Conservation (phyloP, 345 rosid genomes). For the rapeseed (Brassica napus) region Da-Ae NC_063436.1:6479501-6480000, state of each 20-base stretch:
- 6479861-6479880: background rate
- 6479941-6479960: conserved; percentile 77
- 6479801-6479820: conserved; percentile 97
- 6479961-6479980: conserved; percentile 77
- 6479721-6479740: conserved; percentile 95
- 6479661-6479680: conserved; percentile 79
- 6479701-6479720: conserved; percentile 82
- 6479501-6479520: background rate
- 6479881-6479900: background rate
- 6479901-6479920: conserved; percentile 44
- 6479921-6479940: conserved; percentile 93
- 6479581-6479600: conserved; percentile 65
- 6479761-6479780: conserved; percentile 58
- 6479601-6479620: background rate
- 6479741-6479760: conserved; percentile 82
- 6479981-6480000: conserved; percentile 89
- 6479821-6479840: background rate
- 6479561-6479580: conserved; percentile 61
- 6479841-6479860: background rate
- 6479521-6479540: conserved; percentile 41
- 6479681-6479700: conserved; percentile 86
- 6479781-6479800: conserved; percentile 82
- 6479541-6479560: conserved; percentile 73
- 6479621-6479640: no score
- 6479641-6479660: background rate